phyloP scores from a whole-genome alignment of 208 protist species.

The Phytomonas francai region DNA sequence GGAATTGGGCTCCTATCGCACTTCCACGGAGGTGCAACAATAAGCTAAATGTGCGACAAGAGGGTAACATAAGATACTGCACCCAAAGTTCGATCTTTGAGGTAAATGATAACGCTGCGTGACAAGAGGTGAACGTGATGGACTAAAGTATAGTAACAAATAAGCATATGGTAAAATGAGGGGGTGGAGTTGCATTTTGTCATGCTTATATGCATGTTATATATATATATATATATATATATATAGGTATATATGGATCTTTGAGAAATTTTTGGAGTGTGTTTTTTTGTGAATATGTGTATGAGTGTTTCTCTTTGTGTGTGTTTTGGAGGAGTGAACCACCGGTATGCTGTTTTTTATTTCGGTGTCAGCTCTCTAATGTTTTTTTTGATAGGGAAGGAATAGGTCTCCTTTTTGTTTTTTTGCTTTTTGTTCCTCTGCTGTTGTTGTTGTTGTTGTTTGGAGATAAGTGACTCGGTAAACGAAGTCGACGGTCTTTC shows the following conservation, averaged over 20 bases:
- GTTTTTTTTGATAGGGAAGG: conserved; percentile 6
- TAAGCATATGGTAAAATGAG: conserved; percentile 1
- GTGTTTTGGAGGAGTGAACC: neutral
- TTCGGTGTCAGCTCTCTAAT: conserved; percentile 2
- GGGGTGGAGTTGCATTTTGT: conserved; percentile 6
- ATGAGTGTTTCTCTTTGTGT: conserved; percentile 29
- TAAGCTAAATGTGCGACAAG: conserved; percentile 10
- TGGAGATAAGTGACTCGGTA: neutral
- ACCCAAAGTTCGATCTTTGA: too few relatives aligned
- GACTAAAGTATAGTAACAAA: conserved; percentile 10
- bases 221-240: neutral
- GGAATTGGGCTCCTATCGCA: too few relatives aligned
- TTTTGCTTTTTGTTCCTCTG: conserved; percentile 20
- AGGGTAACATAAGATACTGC: too few relatives aligned
- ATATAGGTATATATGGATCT: conserved; percentile 1
- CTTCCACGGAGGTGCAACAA: neutral
- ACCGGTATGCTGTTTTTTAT: conserved; percentile 9
- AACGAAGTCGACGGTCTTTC: neutral
- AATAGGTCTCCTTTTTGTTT: conserved; percentile 10
- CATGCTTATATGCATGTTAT: conserved; percentile 1
- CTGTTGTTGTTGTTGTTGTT: conserved; percentile 5
- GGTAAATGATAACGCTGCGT: too few relatives aligned
- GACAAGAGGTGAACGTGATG: too few relatives aligned
- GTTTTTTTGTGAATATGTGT: conserved; percentile 9
- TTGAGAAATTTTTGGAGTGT: conserved; percentile 10